Base-by-base conservation (phyloP, 192 early-diverging fungal genomes). In the Diversispora eburnea region DNA sequence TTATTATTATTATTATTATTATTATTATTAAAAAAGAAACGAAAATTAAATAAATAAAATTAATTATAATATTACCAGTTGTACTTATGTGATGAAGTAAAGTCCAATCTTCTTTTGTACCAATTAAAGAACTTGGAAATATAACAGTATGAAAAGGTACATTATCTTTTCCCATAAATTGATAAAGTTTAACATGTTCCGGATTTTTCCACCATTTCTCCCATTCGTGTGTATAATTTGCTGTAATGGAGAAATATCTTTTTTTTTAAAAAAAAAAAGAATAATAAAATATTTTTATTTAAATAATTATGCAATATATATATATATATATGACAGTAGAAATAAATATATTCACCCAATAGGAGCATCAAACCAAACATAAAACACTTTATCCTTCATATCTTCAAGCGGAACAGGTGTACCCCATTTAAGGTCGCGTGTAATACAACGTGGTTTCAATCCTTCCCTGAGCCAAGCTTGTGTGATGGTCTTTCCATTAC, bases 101-200 rank as follows among this genome's bases (percentile, higher is more conserved):
- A 10, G 96, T 99, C 92, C 95, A 99, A 41, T 89, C 71, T 51
- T 98, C 96, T 45, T 86, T 86, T 4, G 95, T 91, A 68, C 91
- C 95, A 19, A 96, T 83, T 84, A 96, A 80, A 20, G 90, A 82
- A 67, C 87, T 91, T 43, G 98, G 98, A 91, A 98, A 99, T 60
- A 99, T 87, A 49, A 98, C 93, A 2, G 96, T 93, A 79, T 99
- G 98, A 90, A 99, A 99, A 51, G 95, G 95, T 19, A 99, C 96
- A 70, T 99, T 99, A 80, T 99, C 98, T 84, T 99, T 99, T 75
- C 98, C 98, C 96, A 99, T 98, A 79, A 99, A 99, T 85, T 99
- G 96, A 85, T 93, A 98, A 76, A 98, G 87, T 80, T 94, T 86
- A 64, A 99, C 96, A 57, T 99, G 79, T 20, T 94, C 85, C 0